Evolutionary conservation across 192 early-diverging fungal species (phyloP).

Genomic region (Mortierella antarctica): DNA sequence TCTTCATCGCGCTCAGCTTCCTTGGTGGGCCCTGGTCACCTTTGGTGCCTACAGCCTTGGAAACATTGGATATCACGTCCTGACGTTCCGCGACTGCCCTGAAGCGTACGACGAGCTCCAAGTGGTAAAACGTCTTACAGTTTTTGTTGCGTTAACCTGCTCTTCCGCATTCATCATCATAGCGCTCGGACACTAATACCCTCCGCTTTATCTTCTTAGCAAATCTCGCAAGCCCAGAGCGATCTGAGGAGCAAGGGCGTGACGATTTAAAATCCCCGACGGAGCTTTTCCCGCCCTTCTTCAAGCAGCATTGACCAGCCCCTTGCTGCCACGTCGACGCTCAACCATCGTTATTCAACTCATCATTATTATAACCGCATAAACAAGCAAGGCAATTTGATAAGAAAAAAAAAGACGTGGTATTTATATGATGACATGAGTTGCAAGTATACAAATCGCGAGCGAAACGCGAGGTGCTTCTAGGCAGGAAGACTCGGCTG

Average conservation of each 20-base stretch:
- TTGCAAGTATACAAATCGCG: too few relatives aligned
- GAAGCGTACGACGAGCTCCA: constrained; percentile 88
- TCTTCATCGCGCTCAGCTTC: constrained; percentile 62
- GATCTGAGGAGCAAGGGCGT: constrained; percentile 82
- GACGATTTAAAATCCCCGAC: constrained; percentile 33
- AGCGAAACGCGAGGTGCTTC: too few relatives aligned
- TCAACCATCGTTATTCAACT: too few relatives aligned
- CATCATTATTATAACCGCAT: too few relatives aligned
- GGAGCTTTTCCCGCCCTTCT: too few relatives aligned
- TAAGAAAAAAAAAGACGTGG: too few relatives aligned
- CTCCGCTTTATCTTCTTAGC: constrained; percentile 55
- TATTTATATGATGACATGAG: too few relatives aligned
- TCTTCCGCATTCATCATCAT: neutral
- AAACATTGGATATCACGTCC: constrained; percentile 86
- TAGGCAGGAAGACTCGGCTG: too few relatives aligned
- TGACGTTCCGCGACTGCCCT: constrained; percentile 93
- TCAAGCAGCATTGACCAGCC: too few relatives aligned
- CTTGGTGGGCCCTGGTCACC: constrained; percentile 80
- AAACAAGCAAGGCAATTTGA: too few relatives aligned
- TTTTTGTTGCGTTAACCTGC: neutral
- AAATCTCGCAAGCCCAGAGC: constrained; percentile 84
- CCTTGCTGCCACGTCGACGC: too few relatives aligned
- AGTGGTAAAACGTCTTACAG: constrained; percentile 60
- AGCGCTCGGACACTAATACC: neutral
- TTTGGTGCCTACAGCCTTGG: constrained; percentile 93